phyloP scores from a whole-genome alignment of 176 grass and related monocot species.

The Phragmites australis region DNA sequence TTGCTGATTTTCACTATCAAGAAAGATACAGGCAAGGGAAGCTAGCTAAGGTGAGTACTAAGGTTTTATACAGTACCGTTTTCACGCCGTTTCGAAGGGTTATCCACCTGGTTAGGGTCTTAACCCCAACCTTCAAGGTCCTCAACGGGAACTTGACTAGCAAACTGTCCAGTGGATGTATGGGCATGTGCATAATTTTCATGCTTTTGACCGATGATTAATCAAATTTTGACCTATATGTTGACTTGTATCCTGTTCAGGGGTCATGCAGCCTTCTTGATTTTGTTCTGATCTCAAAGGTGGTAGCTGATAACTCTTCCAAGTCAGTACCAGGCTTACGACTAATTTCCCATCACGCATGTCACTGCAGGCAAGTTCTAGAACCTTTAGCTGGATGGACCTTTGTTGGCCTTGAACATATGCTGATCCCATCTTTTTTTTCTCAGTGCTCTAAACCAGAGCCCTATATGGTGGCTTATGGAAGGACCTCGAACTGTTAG shows the following conservation, averaged over 20 bases:
- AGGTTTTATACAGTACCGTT: background rate
- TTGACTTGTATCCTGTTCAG: constrained; percentile 48
- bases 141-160: constrained; percentile 2
- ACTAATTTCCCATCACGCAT: constrained; percentile 68
- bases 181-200: background rate
- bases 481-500: constrained; percentile 59
- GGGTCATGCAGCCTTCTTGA: constrained; percentile 65
- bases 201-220: constrained; percentile 8
- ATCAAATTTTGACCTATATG: constrained; percentile 24
- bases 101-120: background rate
- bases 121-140: constrained; percentile 2
- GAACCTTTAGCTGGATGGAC: constrained; percentile 25
- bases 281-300: constrained; percentile 88
- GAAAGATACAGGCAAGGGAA: constrained; percentile 84
- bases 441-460: constrained; percentile 60
- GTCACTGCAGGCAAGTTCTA: constrained; percentile 89
- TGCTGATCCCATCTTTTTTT: constrained; percentile 34
- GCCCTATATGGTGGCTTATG: constrained; percentile 84
- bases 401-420: constrained; percentile 7
- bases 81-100: constrained; percentile 11
- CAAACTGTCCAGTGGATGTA: constrained; percentile 3
- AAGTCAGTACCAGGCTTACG: constrained; percentile 36
- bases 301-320: constrained; percentile 41
- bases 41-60: constrained; percentile 62
- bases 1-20: constrained; percentile 80